Conservation (phyloP, 1,284 basidiomycete genomes). For the Marasmius fiardii region DNA sequence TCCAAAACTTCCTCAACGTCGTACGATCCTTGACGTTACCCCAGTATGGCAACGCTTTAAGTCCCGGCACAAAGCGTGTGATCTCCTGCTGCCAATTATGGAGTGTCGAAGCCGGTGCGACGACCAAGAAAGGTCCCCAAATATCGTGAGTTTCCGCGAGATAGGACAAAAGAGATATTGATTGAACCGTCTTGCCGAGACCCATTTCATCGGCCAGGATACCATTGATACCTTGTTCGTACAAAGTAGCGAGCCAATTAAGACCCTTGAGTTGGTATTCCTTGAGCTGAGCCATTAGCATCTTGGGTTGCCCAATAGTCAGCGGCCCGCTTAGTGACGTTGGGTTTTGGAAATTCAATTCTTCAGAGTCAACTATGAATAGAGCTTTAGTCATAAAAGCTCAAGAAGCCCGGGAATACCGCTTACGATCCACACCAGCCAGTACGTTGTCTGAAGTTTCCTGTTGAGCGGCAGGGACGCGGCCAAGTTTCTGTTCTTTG, state of each 20-base stretch:
- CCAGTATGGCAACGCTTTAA: constrained; percentile 98
- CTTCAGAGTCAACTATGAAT: constrained; percentile 83
- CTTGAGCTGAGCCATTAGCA: constrained; percentile 96
- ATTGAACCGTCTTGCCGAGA: constrained; percentile 98
- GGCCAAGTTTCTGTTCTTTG: constrained; percentile 59
- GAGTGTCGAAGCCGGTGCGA: constrained; percentile 95
- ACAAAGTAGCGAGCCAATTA: constrained; percentile 97
- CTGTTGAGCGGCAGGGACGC: constrained; percentile 30
- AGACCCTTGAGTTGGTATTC: constrained; percentile 99
- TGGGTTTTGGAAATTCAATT: constrained; percentile 99
- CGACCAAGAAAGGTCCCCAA: constrained; percentile 99
- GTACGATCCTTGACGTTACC: constrained; percentile 96
- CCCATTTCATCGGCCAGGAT: constrained; percentile 99
- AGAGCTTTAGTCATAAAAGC: constrained; percentile 4
- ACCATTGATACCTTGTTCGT: constrained; percentile 99
- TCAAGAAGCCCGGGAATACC: not conserved
- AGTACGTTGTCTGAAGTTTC: constrained; percentile 24
- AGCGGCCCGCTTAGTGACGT: constrained; percentile 87
- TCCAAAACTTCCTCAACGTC: constrained; percentile 97
- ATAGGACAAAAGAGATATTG: constrained; percentile 95
- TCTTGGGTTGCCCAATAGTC: constrained; percentile 89
- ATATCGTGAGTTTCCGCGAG: constrained; percentile 97
- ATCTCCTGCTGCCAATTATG: constrained; percentile 99
- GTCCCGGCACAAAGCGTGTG: constrained; percentile 88
- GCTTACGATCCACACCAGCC: constrained; percentile 58